Percentiles rank a stretch among this genome's conserved stretches.
Conservation (phyloP, 805 yeast species). For the Sungouiella blattae region DNA sequence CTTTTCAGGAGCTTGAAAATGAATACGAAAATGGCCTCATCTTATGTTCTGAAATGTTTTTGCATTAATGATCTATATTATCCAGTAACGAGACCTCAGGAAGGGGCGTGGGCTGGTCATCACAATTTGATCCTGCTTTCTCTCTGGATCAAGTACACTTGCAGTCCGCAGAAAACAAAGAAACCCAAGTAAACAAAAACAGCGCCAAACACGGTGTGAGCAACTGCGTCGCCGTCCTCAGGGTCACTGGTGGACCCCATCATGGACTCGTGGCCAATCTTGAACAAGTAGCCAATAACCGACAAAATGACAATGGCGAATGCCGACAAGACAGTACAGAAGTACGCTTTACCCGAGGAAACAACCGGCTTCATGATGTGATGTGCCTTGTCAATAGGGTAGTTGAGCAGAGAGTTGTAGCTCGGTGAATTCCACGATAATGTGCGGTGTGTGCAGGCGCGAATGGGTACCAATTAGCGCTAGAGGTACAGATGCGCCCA, state of each 20-base stretch:
- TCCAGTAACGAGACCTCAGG: too few species aligned
- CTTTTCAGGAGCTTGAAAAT: too few species aligned
- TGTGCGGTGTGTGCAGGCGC: too few species aligned
- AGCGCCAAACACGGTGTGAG: conserved; percentile 85
- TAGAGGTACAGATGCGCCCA: too few species aligned
- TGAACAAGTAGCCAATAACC: conserved; percentile 79
- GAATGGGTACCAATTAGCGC: too few species aligned
- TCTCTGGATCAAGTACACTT: conserved; percentile 61
- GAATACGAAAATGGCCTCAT: too few species aligned
- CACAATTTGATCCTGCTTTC: conserved; percentile 57
- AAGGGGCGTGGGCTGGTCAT: background rate
- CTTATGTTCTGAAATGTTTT: too few species aligned
- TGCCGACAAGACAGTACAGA: conserved; percentile 88
- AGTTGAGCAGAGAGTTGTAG: too few species aligned
- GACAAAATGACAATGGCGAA: conserved; percentile 87
- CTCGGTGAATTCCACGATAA: too few species aligned
- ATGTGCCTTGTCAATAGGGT: too few species aligned
- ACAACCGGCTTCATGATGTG: conserved; percentile 41
- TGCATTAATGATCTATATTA: background rate
- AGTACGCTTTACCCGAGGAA: conserved; percentile 82
- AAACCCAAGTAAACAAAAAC: conserved; percentile 77
- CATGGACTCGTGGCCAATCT: conserved; percentile 81
- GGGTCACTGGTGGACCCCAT: conserved; percentile 92
- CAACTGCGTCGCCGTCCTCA: conserved; percentile 89
- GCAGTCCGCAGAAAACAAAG: conserved; percentile 88